Percentiles rank a stretch among this genome's conserved stretches.
Conservation (phyloP, 2,329 filamentous ascomycete species). For the Colletotrichum ledebouriae region DNA sequence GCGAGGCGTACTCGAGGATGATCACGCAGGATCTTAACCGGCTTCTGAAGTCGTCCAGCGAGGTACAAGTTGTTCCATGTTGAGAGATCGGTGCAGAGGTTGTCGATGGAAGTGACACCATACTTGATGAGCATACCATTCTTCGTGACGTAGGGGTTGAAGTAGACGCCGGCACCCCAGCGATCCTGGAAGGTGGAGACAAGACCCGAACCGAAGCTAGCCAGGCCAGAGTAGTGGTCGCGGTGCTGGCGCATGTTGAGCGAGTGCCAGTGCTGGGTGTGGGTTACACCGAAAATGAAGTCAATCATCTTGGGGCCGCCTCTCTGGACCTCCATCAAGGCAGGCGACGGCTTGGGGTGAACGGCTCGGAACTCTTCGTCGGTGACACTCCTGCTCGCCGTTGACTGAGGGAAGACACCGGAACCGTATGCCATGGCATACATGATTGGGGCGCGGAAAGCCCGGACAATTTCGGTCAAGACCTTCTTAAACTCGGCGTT, state of each 20-base stretch:
- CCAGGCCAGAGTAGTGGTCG: slow-evolving; percentile 91
- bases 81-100: slow-evolving; percentile 85
- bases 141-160: slow-evolving; percentile 94
- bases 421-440: slow-evolving; percentile 99
- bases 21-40: slow-evolving; percentile 96
- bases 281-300: slow-evolving; percentile 95
- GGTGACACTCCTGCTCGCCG: slow-evolving; percentile 62
- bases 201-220: slow-evolving; percentile 84
- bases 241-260: slow-evolving; percentile 91
- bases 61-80: slow-evolving; percentile 96
- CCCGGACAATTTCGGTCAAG: slow-evolving; percentile 86
- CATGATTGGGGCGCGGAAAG: slow-evolving; percentile 92
- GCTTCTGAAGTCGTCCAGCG: slow-evolving; percentile 96
- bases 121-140: slow-evolving; percentile 99
- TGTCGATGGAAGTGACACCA: slow-evolving; percentile 94
- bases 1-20: slow-evolving; percentile 92
- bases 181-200: slow-evolving; percentile 89
- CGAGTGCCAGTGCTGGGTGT: slow-evolving; percentile 97
- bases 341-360: slow-evolving; percentile 85
- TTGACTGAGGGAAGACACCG: slow-evolving; percentile 89
- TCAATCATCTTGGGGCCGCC: slow-evolving; percentile 97
- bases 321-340: slow-evolving; percentile 86
- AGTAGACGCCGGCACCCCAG: slow-evolving; percentile 95
- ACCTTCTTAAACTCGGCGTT: slow-evolving; percentile 96
- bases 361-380: slow-evolving; percentile 72